Conservation (phyloP, 345 rosid species). For the Citrus trifoliata region DNA sequence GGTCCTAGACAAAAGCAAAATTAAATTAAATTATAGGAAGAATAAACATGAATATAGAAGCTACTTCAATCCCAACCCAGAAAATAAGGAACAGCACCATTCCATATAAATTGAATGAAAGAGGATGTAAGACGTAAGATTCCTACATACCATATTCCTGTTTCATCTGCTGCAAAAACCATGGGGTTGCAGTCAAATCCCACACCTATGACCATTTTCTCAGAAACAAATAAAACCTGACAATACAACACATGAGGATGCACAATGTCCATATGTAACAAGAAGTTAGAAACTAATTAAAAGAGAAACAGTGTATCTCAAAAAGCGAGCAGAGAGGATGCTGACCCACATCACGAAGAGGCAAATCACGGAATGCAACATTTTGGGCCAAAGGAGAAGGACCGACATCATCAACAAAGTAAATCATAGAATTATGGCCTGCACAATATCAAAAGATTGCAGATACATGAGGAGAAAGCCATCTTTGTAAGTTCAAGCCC, state of each 20-base stretch:
- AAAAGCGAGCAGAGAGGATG: slow-evolving; percentile 59
- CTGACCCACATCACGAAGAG: slow-evolving; percentile 99
- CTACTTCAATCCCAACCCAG: neutral
- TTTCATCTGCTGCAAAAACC: slow-evolving; percentile 95
- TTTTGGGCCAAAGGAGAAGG: slow-evolving; percentile 96
- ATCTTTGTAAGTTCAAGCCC: neutral
- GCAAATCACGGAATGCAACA: slow-evolving; percentile 86
- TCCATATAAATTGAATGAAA: neutral
- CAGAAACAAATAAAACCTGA: slow-evolving; percentile 89
- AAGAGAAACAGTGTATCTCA: slow-evolving; percentile 25
- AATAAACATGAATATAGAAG: slow-evolving; percentile 3
- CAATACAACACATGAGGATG: slow-evolving; percentile 8
- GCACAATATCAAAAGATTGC: slow-evolving; percentile 20
- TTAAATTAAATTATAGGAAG: slow-evolving; percentile 1
- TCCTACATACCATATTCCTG: slow-evolving; percentile 81
- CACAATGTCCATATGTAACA: slow-evolving; percentile 7
- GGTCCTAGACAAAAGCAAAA: slow-evolving; percentile 49
- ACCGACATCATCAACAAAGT: slow-evolving; percentile 97
- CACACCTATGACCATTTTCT: slow-evolving; percentile 88
- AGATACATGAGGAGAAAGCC: slow-evolving; percentile 19
- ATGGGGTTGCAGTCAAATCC: slow-evolving; percentile 94
- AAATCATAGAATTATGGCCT: slow-evolving; percentile 97
- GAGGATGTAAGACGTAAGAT: neutral
- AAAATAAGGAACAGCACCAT: neutral
- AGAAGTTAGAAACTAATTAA: slow-evolving; percentile 21